These are phyloP conservation scores for Asterochloris sp. DNA, from an alignment of 139 green algal genomes.

Conservation along the genomic window DNA sequence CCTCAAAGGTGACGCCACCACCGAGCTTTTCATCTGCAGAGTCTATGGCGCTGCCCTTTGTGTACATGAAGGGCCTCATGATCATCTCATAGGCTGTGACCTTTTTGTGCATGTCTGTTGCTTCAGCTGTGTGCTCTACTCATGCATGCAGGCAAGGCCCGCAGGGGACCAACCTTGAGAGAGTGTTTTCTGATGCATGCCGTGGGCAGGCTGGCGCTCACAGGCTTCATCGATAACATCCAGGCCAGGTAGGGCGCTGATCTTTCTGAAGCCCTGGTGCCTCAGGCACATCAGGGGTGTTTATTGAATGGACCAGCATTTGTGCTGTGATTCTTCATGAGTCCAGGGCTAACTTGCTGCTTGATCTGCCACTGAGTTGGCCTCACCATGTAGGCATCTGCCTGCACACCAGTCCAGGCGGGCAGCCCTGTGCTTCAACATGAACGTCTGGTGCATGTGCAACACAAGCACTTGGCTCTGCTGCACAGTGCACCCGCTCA, in stretches of 20 bases:
- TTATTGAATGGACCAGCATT: conserved; percentile 25
- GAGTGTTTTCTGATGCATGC: conserved; percentile 83
- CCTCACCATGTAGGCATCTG: too few species aligned
- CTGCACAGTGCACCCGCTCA: too few species aligned
- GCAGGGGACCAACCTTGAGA: conserved; percentile 70
- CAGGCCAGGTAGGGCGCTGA: conserved; percentile 3
- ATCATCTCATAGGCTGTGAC: too few species aligned
- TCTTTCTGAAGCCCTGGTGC: background rate
- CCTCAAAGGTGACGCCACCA: conserved; percentile 38
- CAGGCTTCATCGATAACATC: conserved; percentile 33
- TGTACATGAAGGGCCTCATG: too few species aligned
- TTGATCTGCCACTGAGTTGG: too few species aligned
- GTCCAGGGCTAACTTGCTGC: background rate
- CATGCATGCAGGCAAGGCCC: conserved; percentile 30
- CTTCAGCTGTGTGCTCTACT: background rate
- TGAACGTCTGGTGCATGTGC: too few species aligned
- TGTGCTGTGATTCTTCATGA: conserved; percentile 60
- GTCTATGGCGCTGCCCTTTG: too few species aligned
- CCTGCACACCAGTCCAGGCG: too few species aligned
- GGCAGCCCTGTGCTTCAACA: too few species aligned
- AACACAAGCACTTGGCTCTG: too few species aligned
- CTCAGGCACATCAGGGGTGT: conserved; percentile 3
- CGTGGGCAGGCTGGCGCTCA: conserved; percentile 43
- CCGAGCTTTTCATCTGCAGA: background rate
- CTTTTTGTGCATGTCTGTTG: too few species aligned